Evolutionary conservation across 495 filamentous ascomycete genomes (phyloP).

Genomic region (Oidiodendron maius): DNA sequence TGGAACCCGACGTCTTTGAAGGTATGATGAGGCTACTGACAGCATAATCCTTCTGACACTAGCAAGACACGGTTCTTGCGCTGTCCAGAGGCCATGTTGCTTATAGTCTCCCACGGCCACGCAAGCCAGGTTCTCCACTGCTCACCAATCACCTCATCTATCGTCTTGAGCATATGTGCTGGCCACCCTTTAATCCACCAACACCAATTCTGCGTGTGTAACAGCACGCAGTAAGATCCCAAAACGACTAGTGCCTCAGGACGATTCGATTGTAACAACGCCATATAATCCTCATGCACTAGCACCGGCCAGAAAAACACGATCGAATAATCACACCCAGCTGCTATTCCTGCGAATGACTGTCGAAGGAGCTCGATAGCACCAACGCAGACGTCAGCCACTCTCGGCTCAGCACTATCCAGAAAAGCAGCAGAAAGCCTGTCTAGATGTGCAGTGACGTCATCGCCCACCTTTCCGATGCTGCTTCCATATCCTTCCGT

Average conservation of each 20-base stretch:
- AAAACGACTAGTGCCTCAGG: constrained; percentile 1
- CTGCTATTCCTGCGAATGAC: background rate
- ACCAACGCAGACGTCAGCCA: background rate
- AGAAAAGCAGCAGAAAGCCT: background rate
- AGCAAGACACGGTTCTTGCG: background rate
- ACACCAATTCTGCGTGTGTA: background rate
- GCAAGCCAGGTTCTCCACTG: background rate
- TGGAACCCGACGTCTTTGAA: too few relatives aligned
- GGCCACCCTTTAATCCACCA: constrained; percentile 1
- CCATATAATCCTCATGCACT: background rate
- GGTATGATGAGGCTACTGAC: too few relatives aligned
- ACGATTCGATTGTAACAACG: background rate
- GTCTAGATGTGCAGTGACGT: background rate
- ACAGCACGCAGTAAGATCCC: background rate
- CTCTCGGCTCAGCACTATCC: background rate
- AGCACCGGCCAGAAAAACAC: background rate
- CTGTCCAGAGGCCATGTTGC: background rate
- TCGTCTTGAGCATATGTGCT: background rate
- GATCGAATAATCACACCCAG: background rate
- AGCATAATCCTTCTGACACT: background rate
- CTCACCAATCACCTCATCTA: background rate
- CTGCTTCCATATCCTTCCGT: background rate
- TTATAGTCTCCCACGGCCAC: background rate
- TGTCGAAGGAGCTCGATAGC: background rate
- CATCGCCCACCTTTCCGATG: background rate